Conservation (phyloP, 371 early-diverging fungal genomes). For the Mortierella sp. region DNA sequence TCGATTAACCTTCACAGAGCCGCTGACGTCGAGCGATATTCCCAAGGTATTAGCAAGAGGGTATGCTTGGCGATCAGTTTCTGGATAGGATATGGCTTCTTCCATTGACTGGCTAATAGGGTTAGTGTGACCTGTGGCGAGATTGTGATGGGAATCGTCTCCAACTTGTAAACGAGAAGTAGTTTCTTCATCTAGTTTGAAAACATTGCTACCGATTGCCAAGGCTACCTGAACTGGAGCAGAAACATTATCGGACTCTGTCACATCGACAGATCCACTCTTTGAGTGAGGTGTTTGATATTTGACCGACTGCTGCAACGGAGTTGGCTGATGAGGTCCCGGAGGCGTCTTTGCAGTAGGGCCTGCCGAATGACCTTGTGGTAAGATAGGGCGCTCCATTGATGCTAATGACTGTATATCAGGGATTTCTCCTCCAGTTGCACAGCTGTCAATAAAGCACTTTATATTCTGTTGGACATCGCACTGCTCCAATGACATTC, state of each 20-base stretch:
- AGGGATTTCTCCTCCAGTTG: slow-evolving; percentile 76
- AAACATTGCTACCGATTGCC: slow-evolving; percentile 63
- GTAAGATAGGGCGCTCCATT: slow-evolving; percentile 14
- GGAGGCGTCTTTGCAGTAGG: slow-evolving; percentile 46
- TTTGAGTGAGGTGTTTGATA: slow-evolving; percentile 16
- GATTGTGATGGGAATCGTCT: not conserved
- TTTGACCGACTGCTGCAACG: slow-evolving; percentile 16
- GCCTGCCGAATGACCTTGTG: not conserved
- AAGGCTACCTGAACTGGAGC: slow-evolving; percentile 60
- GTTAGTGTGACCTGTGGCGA: no score
- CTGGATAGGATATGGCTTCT: no score
- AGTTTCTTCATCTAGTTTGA: slow-evolving; percentile 58
- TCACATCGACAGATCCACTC: not conserved
- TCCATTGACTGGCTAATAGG: no score
- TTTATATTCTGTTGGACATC: slow-evolving; percentile 78
- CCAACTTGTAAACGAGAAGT: slow-evolving; percentile 14
- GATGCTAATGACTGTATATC: slow-evolving; percentile 21
- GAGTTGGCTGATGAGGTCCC: slow-evolving; percentile 56
- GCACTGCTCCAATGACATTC: slow-evolving; percentile 74
- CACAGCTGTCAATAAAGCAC: slow-evolving; percentile 72
- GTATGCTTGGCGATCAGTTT: no score
- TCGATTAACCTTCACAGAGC: slow-evolving; percentile 43
- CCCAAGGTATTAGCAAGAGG: slow-evolving; percentile 27
- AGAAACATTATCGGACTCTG: slow-evolving; percentile 9
- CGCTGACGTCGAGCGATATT: slow-evolving; percentile 43